Evolutionary conservation across 108 stramenopile genomes (phyloP).

Genomic region (Nitzschia sp.): DNA sequence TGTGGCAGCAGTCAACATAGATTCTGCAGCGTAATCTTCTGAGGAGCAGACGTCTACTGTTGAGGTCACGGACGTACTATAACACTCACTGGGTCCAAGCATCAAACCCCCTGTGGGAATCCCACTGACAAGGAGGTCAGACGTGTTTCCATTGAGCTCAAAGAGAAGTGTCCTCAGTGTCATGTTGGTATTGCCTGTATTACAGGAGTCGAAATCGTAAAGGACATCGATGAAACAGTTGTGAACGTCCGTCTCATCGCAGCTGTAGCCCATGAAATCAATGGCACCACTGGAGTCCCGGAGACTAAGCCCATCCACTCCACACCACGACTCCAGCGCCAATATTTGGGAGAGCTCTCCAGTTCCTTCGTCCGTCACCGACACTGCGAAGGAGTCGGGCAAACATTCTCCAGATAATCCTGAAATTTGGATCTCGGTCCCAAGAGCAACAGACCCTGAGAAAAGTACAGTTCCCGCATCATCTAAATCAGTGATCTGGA

Average conservation of each 20-base stretch:
- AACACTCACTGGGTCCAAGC: slow-evolving; percentile 11
- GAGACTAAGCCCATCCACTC: slow-evolving; percentile 14
- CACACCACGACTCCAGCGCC: slow-evolving; percentile 8
- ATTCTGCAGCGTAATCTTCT: neutral
- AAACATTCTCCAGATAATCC: slow-evolving; percentile 9
- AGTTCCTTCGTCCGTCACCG: neutral
- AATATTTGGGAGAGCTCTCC: neutral
- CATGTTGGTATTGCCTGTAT: neutral
- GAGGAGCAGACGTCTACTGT: neutral
- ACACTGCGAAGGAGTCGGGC: slow-evolving; percentile 10
- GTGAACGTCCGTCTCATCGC: slow-evolving; percentile 16
- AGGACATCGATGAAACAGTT: slow-evolving; percentile 13
- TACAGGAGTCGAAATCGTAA: slow-evolving; percentile 18
- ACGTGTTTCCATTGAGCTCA: neutral
- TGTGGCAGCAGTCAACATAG: neutral
- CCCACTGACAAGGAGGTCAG: neutral
- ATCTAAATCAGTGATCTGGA: slow-evolving; percentile 6
- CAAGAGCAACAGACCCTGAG: neutral
- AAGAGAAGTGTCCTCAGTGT: neutral
- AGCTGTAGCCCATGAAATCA: slow-evolving; percentile 24
- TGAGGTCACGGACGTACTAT: neutral
- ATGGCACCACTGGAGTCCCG: slow-evolving; percentile 15
- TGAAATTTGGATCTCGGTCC: neutral
- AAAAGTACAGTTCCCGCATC: slow-evolving; percentile 9
- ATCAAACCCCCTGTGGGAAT: neutral